These are phyloP conservation scores for Citrullus mucosospermus DNA, from an alignment of 306 rosid species.

Conservation along the genomic window DNA sequence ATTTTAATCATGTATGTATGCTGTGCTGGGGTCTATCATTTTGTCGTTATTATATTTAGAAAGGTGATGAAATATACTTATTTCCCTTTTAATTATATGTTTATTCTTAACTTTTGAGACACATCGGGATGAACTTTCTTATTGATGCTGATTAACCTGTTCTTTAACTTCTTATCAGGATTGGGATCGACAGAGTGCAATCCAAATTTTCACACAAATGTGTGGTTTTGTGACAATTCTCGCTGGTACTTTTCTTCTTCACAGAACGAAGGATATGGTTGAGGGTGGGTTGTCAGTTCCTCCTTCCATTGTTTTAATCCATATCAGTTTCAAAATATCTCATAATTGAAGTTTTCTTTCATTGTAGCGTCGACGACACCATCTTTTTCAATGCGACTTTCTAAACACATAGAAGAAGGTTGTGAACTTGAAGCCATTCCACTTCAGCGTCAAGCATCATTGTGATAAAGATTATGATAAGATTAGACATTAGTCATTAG, in stretches of 20 bases:
- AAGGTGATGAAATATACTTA: not conserved
- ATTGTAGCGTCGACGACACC: not conserved
- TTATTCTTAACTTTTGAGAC: not conserved
- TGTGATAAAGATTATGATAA: not conserved
- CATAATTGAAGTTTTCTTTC: not conserved
- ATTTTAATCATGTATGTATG: not conserved
- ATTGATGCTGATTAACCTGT: not conserved
- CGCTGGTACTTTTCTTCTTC: conserved; percentile 9
- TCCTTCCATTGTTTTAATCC: not conserved
- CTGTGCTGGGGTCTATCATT: not conserved
- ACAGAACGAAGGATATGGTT: conserved; percentile 10
- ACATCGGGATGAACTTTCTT: no score
- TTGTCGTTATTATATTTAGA: not conserved
- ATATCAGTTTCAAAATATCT: not conserved
- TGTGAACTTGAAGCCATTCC: conserved; percentile 7
- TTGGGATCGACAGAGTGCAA: conserved; percentile 8
- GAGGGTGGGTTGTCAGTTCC: conserved; percentile 7
- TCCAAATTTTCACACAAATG: conserved; percentile 8
- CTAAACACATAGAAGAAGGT: conserved; percentile 3
- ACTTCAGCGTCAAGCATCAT: not conserved
- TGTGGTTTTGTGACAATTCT: conserved; percentile 12
- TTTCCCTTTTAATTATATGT: not conserved
- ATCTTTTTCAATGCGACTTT: not conserved
- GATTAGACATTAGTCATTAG: not conserved
- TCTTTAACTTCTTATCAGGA: not conserved